Conservation (phyloP, 257 asterid genomes). For the Nicotiana undulata region DNA sequence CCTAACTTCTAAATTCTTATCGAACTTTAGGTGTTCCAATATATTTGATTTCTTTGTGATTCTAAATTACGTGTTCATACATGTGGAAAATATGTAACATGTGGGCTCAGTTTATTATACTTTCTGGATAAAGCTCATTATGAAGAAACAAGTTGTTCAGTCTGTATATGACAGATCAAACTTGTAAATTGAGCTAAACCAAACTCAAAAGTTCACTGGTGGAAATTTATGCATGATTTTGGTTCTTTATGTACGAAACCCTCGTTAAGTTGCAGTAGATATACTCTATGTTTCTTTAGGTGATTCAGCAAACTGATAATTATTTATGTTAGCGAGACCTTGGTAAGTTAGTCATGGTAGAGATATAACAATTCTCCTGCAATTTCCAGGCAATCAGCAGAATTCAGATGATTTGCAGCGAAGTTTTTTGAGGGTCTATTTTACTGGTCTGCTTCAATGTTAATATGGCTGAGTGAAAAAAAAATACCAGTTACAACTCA, state of each 20-base stretch:
- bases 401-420: background rate
- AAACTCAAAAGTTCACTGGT: background rate
- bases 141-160: background rate
- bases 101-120: background rate
- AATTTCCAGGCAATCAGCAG: background rate
- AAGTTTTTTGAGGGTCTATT: background rate
- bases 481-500: background rate
- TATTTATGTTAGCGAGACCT: background rate
- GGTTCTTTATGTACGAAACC: background rate
- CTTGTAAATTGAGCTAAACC: background rate
- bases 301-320: background rate
- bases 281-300: background rate
- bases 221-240: conserved; percentile 3
- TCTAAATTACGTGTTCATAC: background rate
- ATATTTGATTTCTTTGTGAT: background rate
- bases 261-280: background rate
- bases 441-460: background rate
- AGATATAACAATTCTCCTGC: background rate
- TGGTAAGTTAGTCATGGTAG: background rate
- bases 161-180: background rate
- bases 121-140: background rate
- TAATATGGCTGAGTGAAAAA: background rate
- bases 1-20: background rate
- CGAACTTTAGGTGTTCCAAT: background rate
- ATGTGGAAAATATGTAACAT: background rate